Evolutionary conservation across 768 basidiomycete species (phyloP), one percentile per base, ranked within the genome.

Genomic region (Agrocybe chaxingu): DNA sequence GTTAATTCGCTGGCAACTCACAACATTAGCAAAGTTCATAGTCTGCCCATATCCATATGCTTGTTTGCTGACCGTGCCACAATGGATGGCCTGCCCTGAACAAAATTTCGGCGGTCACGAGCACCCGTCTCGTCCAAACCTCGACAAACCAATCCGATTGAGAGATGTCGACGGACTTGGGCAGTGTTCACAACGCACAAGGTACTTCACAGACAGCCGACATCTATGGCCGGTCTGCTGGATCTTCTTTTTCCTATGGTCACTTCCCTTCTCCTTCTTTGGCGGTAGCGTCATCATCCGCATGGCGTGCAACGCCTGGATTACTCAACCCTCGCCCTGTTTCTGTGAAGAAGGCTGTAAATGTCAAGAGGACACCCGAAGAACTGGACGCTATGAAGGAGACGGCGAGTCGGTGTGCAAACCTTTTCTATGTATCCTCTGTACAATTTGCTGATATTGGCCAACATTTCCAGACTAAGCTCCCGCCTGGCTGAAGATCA

Each of bases 401-500:
- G 45, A 79, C 75, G 0, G 70, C 75, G n/a, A 68, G 70, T 31
- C 79, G 80, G 86, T 66, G 36, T 12, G 47, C 30, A 16, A 45
- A 24, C 24, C 24, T 3, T 24, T 24, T 24, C 31, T 54, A n/a
- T 40, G 32, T 53, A 11, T 18, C 40, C 10, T 30, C 24, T 34
- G n/a, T n/a, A 18, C n/a, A 18, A 42, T 40, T 36, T 24, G 11
- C 9, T 39, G 11, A 36, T 32, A 16, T n/a, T 34, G 42, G 52
- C 13, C 52, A 44, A 40, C 38, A 35, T 39, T n/a, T 41, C 1
- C 54, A 87, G 85, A 56, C 70, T 88, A 54, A 70, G 75, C 51
- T 62, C 76, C 18, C 75, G 76, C 56, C 70, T 90, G 44, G 76
- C 76, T 1, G 68, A 75, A 33, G 89, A 92, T 65, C 89, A 90